These are phyloP conservation scores for Leishmania major DNA, from an alignment of 208 protist species.

Conservation along the genomic window DNA sequence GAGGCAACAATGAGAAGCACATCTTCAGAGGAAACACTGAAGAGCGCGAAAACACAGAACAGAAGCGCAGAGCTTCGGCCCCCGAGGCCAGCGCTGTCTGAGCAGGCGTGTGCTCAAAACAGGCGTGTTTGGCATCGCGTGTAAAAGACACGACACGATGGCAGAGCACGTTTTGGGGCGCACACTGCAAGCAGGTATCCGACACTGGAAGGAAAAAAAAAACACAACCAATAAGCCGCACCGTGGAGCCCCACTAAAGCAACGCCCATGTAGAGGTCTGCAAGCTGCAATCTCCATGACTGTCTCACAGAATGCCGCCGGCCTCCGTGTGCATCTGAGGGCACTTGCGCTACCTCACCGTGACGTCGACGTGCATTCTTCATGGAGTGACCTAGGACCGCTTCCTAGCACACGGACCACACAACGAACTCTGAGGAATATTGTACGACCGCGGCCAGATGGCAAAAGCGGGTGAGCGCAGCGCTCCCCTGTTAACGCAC, in stretches of 20 bases:
- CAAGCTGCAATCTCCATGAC: not conserved
- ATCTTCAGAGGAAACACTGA: not conserved
- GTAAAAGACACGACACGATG: not conserved
- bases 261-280: not conserved
- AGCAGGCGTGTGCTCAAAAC: not conserved
- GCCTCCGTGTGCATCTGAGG: slow-evolving; percentile 16
- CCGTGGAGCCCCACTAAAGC: not conserved
- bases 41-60: not conserved
- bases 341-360: slow-evolving; percentile 20
- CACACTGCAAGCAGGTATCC: not conserved
- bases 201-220: not conserved
- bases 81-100: not conserved
- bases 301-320: not conserved
- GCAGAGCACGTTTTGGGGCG: not conserved
- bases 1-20: not conserved
- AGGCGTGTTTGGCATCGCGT: not conserved
- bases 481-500: no score
- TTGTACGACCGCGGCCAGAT: no score
- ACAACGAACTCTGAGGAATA: no score
- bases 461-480: no score
- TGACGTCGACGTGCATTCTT: slow-evolving; percentile 6
- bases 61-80: not conserved
- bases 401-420: not conserved
- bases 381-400: not conserved
- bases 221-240: not conserved